These are phyloP conservation scores for Fraxinus paxiana DNA, from an alignment of 305 asterid genomes.

Conservation along the genomic window DNA sequence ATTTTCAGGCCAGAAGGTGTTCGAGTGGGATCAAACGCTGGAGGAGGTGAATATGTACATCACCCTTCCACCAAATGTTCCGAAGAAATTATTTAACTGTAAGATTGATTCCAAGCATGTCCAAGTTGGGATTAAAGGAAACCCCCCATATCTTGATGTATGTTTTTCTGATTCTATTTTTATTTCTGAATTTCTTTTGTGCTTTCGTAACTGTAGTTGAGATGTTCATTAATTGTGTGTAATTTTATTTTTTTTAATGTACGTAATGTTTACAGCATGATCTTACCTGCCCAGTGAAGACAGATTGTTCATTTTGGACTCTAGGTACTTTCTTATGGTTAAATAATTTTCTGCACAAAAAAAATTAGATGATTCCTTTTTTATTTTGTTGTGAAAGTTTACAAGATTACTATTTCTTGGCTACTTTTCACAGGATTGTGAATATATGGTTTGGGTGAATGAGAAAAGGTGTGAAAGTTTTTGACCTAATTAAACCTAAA, in stretches of 20 bases:
- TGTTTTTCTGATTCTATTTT: slow-evolving; percentile 22
- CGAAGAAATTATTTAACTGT: slow-evolving; percentile 71
- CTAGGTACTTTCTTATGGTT: slow-evolving; percentile 50
- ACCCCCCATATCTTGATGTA: slow-evolving; percentile 85
- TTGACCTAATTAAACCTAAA: not conserved
- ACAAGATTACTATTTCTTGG: not conserved
- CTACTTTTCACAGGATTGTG: not conserved
- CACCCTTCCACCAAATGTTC: slow-evolving; percentile 69
- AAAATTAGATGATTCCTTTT: not conserved
- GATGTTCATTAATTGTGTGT: not conserved
- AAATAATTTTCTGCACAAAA: not conserved
- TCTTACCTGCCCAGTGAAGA: slow-evolving; percentile 73
- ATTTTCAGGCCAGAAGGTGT: slow-evolving; percentile 76
- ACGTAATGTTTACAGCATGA: slow-evolving; percentile 59
- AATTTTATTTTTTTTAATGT: not conserved
- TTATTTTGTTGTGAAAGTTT: not conserved
- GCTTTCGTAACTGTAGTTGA: not conserved
- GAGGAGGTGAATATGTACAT: slow-evolving; percentile 94
- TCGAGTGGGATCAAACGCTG: slow-evolving; percentile 95
- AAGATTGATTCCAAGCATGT: slow-evolving; percentile 72
- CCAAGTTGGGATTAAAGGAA: slow-evolving; percentile 93
- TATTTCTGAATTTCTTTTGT: not conserved
- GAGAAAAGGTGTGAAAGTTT: not conserved
- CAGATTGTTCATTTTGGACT: slow-evolving; percentile 94
- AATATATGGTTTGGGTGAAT: not conserved